Evolutionary conservation across 2,329 filamentous ascomycete genomes (phyloP), one percentile per base, ranked within the genome.

Genomic region (Exophiala sp.): DNA sequence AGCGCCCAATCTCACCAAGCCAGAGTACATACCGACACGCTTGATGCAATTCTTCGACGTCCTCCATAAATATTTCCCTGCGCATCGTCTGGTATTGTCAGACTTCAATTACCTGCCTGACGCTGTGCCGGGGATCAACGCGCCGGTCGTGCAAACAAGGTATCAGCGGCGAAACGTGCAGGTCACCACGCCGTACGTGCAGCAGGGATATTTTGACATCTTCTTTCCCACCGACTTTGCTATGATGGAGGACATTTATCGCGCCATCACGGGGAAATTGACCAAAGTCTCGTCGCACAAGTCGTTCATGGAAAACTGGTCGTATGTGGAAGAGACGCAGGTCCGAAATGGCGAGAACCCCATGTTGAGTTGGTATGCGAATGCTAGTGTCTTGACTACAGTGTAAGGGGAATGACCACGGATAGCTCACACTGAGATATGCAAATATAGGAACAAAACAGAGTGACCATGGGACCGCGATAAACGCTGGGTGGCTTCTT

Each of bases 131-230:
- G 94, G 94, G 0, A 74, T 95, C 61, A 96, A 97, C 72, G 90
- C 88, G 10, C 94, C 94, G 0, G 91, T 99, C 18, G 95, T 99
- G 61, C 95, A 99, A 77, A 99, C 94, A 29, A 82, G 94, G 58
- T 99, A 91, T 71, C 81, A 89, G 72, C 80, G 94, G 63, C 82
- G 84, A 58, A 96, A 89, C 63, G 89, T 99, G 50, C 88, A 91
- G 38, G 94, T 99, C 11, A 81, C 84, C 3, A 99, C 94, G 3
- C 91, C 92, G 50, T 81, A 96, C 69, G 94, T 96, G 44, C 91
- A 97, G 70, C 95, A 99, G 75, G 95, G 94, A 42, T 97, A 96
- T 73, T 99, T 99, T 68, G 95, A 99, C 69, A 96, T 99, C 65
- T 85, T 99, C 68, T 99, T 99, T 75, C 94, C 94, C 0, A 99